These are phyloP conservation scores for Spathaspora sp. DNA, from an alignment of 805 yeast species.

Conservation along the genomic window DNA sequence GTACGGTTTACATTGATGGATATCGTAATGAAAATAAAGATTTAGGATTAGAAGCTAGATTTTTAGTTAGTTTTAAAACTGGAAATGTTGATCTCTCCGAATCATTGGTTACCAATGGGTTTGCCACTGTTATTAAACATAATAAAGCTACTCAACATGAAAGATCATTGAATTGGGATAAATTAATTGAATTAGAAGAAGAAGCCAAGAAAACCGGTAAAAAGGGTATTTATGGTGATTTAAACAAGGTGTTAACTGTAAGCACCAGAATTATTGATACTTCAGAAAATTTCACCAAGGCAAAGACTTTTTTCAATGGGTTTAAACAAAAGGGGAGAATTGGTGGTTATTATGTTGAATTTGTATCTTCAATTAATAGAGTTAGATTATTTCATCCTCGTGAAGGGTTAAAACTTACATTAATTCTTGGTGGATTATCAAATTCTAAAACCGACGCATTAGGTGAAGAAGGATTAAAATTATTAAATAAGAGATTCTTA, in stretches of 20 bases:
- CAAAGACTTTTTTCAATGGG: slow-evolving; percentile 69
- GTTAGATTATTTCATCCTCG: slow-evolving; percentile 64
- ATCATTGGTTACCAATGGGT: slow-evolving; percentile 59
- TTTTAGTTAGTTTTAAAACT: slow-evolving; percentile 55
- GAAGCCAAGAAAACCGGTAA: slow-evolving; percentile 50
- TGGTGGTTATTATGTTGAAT: slow-evolving; percentile 66
- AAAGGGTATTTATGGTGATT: slow-evolving; percentile 56
- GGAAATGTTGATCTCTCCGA: slow-evolving; percentile 61
- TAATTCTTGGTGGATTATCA: slow-evolving; percentile 73
- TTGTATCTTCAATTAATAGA: slow-evolving; percentile 64
- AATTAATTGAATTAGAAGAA: slow-evolving; percentile 64
- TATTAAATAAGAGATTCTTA: slow-evolving; percentile 49
- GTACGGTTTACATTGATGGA: slow-evolving; percentile 59
- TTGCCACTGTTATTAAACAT: slow-evolving; percentile 75
- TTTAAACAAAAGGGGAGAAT: slow-evolving; percentile 63
- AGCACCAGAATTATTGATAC: slow-evolving; percentile 72
- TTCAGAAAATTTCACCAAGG: slow-evolving; percentile 66
- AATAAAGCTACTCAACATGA: slow-evolving; percentile 66
- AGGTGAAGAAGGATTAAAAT: slow-evolving; percentile 50
- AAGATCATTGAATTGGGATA: slow-evolving; percentile 75
- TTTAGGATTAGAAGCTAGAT: slow-evolving; percentile 63
- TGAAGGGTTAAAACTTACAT: slow-evolving; percentile 64
- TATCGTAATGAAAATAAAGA: slow-evolving; percentile 51
- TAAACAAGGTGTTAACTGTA: slow-evolving; percentile 47
- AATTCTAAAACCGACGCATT: slow-evolving; percentile 34